A percentile compares a stretch with the other conserved stretches of the same genome.
phyloP scores from a whole-genome alignment of 345 rosid genomes.

The Moricandia arvensis region DNA sequence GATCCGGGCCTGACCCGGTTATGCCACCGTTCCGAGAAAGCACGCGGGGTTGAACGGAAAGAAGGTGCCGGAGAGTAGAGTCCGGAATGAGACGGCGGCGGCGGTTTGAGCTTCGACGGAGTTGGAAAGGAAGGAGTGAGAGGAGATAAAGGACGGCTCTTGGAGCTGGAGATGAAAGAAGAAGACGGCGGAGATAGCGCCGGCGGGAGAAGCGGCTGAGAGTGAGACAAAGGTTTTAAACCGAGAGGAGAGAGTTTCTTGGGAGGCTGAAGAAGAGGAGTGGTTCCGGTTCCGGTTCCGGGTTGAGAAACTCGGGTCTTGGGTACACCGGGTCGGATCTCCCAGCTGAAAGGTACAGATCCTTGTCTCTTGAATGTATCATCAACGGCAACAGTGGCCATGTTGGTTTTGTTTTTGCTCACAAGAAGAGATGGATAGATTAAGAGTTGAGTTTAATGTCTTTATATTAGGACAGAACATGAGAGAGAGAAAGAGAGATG shows the following conservation, averaged over 20 bases:
- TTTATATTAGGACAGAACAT: constrained; percentile 25
- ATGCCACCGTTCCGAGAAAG: constrained; percentile 58
- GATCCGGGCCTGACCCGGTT: constrained; percentile 38
- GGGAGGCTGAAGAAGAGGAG: constrained; percentile 25
- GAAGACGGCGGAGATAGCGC: constrained; percentile 35
- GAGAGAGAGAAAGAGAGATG: constrained; percentile 16
- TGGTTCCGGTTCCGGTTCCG: background rate
- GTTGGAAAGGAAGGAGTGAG: constrained; percentile 29
- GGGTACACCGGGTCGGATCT: constrained; percentile 95
- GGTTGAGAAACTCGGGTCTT: constrained; percentile 37
- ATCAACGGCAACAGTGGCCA: constrained; percentile 40
- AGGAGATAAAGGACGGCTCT: constrained; percentile 36
- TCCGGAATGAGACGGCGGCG: constrained; percentile 59
- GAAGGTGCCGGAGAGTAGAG: constrained; percentile 50
- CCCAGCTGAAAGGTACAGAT: constrained; percentile 89
- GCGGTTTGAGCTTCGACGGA: constrained; percentile 59
- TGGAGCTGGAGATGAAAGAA: constrained; percentile 33
- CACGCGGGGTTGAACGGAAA: constrained; percentile 60
- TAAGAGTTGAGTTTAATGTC: constrained; percentile 23
- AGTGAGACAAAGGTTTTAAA: constrained; percentile 33
- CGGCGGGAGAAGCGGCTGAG: constrained; percentile 33
- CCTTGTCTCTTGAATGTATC: constrained; percentile 86
- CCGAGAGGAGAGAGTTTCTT: constrained; percentile 41
- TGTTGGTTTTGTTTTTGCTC: background rate
- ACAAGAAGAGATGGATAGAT: background rate